Evolutionary conservation across 805 yeast genomes (phyloP), one percentile per base, ranked within the genome.

Genomic region (Tetrapisispora pingtungensis): DNA sequence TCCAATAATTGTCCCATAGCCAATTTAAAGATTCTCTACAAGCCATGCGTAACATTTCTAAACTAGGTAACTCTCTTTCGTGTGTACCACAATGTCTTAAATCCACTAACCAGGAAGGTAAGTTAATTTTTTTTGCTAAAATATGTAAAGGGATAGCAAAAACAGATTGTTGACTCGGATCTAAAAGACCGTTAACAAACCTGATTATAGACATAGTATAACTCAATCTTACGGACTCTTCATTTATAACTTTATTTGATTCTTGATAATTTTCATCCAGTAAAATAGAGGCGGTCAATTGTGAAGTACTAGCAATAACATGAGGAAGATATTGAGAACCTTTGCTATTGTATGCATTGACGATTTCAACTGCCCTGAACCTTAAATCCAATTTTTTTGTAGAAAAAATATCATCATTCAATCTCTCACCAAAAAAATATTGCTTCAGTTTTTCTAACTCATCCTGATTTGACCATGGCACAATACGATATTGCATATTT

Each of bases 71-170:
- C 20, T 62, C 64, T 15, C 70, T 67, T 54, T 90, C 97, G 61
- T 93, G 98, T 0, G 98, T 90, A 4, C 94, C 89, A 54, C 77
- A 75, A 61, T 93, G 97, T 45, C 98, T 71, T 27, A 87, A 58
- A 56, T 93, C 98, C 0, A 93, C 98, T 62, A 93, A 87, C 55
- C 74, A 75, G 28, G 80, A 70, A 0, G 97, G 96, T 20, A 93
- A 67, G 1, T 76, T 74, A 19, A 85, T 63, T 36, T 73, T 72
- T 43, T 68, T 73, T 0, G 97, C 97, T 20, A 93, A 64, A 6
- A 72, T 71, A 49, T 83, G 82, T 53, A 93, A 65, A 6, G 97
- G 89, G 14, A 83, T 74, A 0, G 96, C 96, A 57, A 67, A 81
- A 36, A 72, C 75, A 1, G 88, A 76, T 53, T 80, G 84, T 62